phyloP scores from a whole-genome alignment of 2,329 filamentous ascomycete genomes.

The Microcyclospora pomicola region DNA sequence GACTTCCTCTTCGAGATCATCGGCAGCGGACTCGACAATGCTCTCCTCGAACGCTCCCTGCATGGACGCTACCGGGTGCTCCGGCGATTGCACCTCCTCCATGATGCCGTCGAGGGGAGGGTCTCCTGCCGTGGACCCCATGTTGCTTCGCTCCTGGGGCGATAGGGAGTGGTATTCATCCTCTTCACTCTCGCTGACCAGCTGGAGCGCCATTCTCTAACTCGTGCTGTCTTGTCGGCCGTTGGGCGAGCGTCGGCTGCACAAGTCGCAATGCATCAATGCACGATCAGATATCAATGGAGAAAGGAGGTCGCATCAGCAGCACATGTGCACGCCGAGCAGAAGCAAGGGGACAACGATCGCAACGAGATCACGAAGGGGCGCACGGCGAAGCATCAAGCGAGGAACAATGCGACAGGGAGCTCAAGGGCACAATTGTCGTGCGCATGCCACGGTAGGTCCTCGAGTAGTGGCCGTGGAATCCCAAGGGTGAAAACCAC shows the following conservation, averaged over 20 bases:
- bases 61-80: constrained; percentile 62
- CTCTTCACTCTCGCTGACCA: constrained; percentile 10
- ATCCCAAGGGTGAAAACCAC: too few species aligned
- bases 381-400: too few species aligned
- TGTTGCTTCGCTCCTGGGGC: constrained; percentile 1
- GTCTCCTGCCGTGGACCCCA: not conserved
- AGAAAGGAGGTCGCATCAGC: constrained; percentile 1
- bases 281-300: not conserved
- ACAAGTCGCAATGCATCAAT: too few species aligned
- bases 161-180: constrained; percentile 17
- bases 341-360: too few species aligned
- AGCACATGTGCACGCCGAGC: not conserved
- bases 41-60: constrained; percentile 75
- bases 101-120: constrained; percentile 3
- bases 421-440: too few species aligned
- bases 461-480: too few species aligned
- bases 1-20: constrained; percentile 1
- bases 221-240: too few species aligned
- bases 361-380: too few species aligned
- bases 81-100: constrained; percentile 27
- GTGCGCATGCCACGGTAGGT: too few species aligned
- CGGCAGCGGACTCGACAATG: constrained; percentile 53
- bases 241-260: too few species aligned
- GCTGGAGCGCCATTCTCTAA: constrained; percentile 9
- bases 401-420: too few species aligned